Evolutionary conservation across 495 filamentous ascomycete genomes (phyloP), one percentile per base, ranked within the genome.

Genomic region (Staphylotrichum tortipilum): DNA sequence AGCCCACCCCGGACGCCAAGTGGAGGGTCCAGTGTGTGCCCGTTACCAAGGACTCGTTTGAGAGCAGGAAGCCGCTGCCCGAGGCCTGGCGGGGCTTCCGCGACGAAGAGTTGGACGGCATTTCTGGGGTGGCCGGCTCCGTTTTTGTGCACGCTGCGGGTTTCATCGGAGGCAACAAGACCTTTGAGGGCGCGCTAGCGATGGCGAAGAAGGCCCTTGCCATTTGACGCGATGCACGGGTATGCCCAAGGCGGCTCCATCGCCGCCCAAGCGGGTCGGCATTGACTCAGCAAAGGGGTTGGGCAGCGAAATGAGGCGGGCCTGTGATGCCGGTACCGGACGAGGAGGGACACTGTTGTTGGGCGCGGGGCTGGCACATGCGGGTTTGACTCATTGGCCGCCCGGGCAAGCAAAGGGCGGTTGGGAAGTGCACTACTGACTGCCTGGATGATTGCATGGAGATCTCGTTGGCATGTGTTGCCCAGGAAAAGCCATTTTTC

Each of bases 121-220:
- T 94, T 7, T 68, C 78, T 29, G 88, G 88, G 0, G 72, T 92
- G 4, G 69, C 70, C 23, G 92, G 91, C 6, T 79, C 86, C 33
- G 81, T 97, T 19, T 98, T 98, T 64, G 85, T 95, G 45, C 92
- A 98, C 58, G 90, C 92, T 7, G 84, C 82, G 45, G 94, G 92
- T 4, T 98, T 98, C 65, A 95, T 97, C 65, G 92, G 94, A 15
- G 92, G 92, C 3, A 94, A 95, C 64, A 82, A 83, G 72, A 91
- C 83, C 0, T 89, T 82, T 60, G 88, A 94, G 42, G 94, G 92
- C n/a, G 90, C 82, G 22, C 73, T 86, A 61, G 79, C 81, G 41
- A 91, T 97, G 88, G 89, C 90, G 33, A 71, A 78, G 60, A 86
- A 82, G 68, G 83, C 88, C 8, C 66, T 70, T 12, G 62, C 56